These are phyloP conservation scores for Trypanosoma conorhini DNA, from an alignment of 208 protist genomes.

Conservation along the genomic window DNA sequence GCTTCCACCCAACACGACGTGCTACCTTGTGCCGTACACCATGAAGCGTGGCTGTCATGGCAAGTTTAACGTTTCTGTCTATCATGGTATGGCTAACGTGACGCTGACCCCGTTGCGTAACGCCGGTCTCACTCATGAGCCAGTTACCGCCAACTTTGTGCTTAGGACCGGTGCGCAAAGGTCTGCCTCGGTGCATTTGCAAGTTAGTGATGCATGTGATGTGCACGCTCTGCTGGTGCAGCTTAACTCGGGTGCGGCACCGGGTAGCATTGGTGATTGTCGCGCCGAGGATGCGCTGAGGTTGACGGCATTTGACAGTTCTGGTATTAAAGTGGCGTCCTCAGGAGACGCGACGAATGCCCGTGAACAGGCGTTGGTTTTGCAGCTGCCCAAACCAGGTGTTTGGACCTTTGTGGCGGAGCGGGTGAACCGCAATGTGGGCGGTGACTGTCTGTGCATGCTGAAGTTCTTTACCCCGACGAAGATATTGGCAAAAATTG, in stretches of 20 bases:
- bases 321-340: slow-evolving; percentile 49
- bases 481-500: slow-evolving; percentile 53
- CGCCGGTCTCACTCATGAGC: slow-evolving; percentile 62
- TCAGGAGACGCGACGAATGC: slow-evolving; percentile 75
- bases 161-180: slow-evolving; percentile 44
- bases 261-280: slow-evolving; percentile 45
- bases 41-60: slow-evolving; percentile 58
- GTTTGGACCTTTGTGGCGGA: slow-evolving; percentile 62
- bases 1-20: slow-evolving; percentile 62
- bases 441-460: slow-evolving; percentile 58
- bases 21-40: slow-evolving; percentile 84
- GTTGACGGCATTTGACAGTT: slow-evolving; percentile 63
- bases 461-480: slow-evolving; percentile 72
- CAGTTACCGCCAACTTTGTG: slow-evolving; percentile 37
- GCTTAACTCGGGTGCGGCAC: background rate
- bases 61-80: slow-evolving; percentile 76
- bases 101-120: slow-evolving; percentile 66
- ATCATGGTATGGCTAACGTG: slow-evolving; percentile 77
- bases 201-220: slow-evolving; percentile 49
- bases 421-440: slow-evolving; percentile 39
- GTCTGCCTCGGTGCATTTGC: slow-evolving; percentile 61
- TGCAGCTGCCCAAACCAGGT: slow-evolving; percentile 45
- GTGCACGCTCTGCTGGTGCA: slow-evolving; percentile 69
- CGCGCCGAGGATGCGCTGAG: slow-evolving; percentile 63
- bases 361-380: slow-evolving; percentile 79